These are phyloP conservation scores for Eucalyptus guilfoylei DNA, from an alignment of 345 rosid species.

Conservation along the genomic window DNA sequence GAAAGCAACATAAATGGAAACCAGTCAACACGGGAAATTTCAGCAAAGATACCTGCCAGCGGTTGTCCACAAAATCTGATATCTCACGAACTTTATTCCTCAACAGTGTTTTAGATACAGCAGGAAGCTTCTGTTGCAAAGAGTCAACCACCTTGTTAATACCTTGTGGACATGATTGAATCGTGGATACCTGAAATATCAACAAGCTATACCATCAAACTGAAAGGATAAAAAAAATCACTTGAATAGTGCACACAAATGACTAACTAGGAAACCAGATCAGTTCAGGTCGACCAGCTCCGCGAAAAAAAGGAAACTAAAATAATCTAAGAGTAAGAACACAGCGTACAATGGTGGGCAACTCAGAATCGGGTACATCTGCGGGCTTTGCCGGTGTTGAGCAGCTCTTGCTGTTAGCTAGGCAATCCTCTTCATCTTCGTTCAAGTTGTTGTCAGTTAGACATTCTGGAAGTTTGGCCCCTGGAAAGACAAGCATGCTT, in stretches of 20 bases:
- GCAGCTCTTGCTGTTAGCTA: slow-evolving; percentile 10
- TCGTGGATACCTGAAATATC: slow-evolving; percentile 48
- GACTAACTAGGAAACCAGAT: neutral
- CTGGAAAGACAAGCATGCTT: slow-evolving; percentile 36
- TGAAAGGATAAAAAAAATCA: neutral
- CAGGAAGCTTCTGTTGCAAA: slow-evolving; percentile 69
- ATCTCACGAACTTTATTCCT: slow-evolving; percentile 76
- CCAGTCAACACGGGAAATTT: neutral
- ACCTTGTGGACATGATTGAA: slow-evolving; percentile 60
- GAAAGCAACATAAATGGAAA: neutral
- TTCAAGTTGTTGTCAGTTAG: slow-evolving; percentile 7
- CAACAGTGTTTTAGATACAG: slow-evolving; percentile 51
- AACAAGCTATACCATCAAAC: neutral
- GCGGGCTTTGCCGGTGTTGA: slow-evolving; percentile 4
- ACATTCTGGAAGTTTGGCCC: slow-evolving; percentile 25
- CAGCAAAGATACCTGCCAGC: slow-evolving; percentile 60
- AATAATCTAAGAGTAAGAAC: neutral
- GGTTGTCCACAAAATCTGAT: slow-evolving; percentile 66
- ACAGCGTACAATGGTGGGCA: slow-evolving; percentile 40
- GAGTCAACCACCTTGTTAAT: slow-evolving; percentile 55
- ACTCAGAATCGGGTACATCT: slow-evolving; percentile 44
- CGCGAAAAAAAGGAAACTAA: neutral
- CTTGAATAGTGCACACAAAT: neutral
- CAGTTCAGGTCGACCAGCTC: neutral
- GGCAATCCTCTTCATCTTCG: slow-evolving; percentile 31